Base-by-base conservation (phyloP, 164 flowering plant species). In the Liriodendron chinense region DNA sequence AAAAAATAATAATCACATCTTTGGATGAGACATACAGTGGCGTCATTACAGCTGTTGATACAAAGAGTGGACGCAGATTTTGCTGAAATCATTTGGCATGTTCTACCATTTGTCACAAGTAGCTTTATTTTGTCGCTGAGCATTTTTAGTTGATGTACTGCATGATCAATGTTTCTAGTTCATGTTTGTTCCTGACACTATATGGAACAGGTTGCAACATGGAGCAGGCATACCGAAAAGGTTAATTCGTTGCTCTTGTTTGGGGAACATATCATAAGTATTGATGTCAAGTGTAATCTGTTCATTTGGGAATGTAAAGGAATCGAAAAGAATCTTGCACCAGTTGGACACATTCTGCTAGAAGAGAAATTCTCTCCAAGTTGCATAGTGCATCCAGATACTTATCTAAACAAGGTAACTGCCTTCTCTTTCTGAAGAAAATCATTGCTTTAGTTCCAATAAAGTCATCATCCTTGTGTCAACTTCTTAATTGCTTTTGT, bases 321-420 rank as follows among this genome's bases (percentile, higher is more conserved):
- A 70, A 72, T 85, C 65, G 89, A 87, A 21, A 78, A 82, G 73
- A 88, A 90, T 84, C 84, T 75, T 70, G 80, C 88, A 74, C 98
- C 97, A 8, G 65, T 89, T 77, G 94, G 89, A 64, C 93, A 91
- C 65, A 80, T 94, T 53, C 43, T 79, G 70, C 81, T 93, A 0
- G 96, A 80, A 66, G 81, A 78, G 10, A 86, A 85, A 0, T 96
- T 92, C 66, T 85, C 76, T 72, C 98, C 99, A 28, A 88, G 86
- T 72, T 94, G 98, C 85, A 81, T 96, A 63, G 85, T 92, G 90
- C 98, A 96, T 85, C 98, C 98, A 21, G 99, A 96, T 78, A 94
- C 99, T 75, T 96, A 96, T 80, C 77, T 96, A 62, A 94, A 96
- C 84, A 96, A 96, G 95, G 99, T 93, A 81, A 80, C 9, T 68